These are phyloP conservation scores for Glaciozyma martinii DNA, from an alignment of 768 basidiomycete species.

Conservation along the genomic window DNA sequence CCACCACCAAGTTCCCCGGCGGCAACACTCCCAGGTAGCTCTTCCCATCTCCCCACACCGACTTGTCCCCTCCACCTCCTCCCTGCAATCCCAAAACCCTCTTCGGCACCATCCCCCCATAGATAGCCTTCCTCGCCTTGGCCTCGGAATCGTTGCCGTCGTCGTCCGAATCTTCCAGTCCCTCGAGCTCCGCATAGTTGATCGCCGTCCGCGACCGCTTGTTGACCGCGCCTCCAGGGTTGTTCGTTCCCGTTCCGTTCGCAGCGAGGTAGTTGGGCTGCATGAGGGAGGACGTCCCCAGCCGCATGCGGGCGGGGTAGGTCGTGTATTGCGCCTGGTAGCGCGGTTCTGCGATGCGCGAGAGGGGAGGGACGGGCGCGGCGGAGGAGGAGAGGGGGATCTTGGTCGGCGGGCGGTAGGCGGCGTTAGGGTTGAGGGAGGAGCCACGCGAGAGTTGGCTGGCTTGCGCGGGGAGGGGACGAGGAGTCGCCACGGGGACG, in stretches of 20 bases:
- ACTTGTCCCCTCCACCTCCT: constrained; percentile 47
- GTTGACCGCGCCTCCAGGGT: constrained; percentile 5
- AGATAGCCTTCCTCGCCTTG: constrained; percentile 65
- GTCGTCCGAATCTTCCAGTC: constrained; percentile 56
- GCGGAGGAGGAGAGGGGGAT: constrained; percentile 4
- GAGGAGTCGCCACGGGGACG: neutral
- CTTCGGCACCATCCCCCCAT: constrained; percentile 43
- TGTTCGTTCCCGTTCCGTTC: constrained; percentile 28
- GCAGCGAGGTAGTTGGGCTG: constrained; percentile 62
- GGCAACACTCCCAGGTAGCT: constrained; percentile 82
- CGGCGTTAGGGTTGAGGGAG: constrained; percentile 19
- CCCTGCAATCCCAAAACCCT: constrained; percentile 45
- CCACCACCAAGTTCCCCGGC: constrained; percentile 64
- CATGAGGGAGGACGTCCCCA: constrained; percentile 78
- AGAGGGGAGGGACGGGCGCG: constrained; percentile 15
- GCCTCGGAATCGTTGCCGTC: constrained; percentile 69
- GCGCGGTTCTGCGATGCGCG: constrained; percentile 18
- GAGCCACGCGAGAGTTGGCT: neutral
- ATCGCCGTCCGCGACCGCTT: constrained; percentile 48
- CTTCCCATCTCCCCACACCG: constrained; percentile 51
- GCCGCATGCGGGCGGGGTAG: constrained; percentile 80
- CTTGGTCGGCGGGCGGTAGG: neutral
- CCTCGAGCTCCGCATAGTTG: constrained; percentile 73
- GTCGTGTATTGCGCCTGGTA: constrained; percentile 67
- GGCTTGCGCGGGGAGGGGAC: neutral